Evolutionary conservation across 73 alveolate genomes (phyloP).

Genomic region (Durusdinium trenchii): DNA sequence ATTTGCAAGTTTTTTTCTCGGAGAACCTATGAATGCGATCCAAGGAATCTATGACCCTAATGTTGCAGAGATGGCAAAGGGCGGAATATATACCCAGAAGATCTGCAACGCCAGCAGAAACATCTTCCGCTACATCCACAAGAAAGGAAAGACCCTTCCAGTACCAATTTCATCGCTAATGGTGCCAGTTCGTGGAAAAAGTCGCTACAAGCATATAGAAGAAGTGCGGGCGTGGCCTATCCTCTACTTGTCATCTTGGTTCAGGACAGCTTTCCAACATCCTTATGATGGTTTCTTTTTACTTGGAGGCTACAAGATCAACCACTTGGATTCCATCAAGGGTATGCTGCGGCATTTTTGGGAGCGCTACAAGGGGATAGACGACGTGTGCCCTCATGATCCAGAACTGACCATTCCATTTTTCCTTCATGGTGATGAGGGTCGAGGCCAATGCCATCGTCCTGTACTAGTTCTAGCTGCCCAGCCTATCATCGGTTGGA

Average conservation of each 20-base stretch:
- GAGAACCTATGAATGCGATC: neutral
- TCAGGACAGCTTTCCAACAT: neutral
- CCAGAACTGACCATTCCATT: neutral
- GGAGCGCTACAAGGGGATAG: neutral
- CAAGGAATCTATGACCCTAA: conserved; percentile 13
- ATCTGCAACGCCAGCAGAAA: neutral
- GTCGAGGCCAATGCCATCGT: neutral
- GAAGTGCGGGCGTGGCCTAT: conserved; percentile 17
- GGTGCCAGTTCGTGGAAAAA: neutral
- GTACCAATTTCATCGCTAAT: neutral
- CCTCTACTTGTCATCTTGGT: neutral
- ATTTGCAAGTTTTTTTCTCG: neutral
- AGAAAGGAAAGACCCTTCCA: neutral
- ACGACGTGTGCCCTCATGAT: neutral
- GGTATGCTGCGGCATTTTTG: neutral
- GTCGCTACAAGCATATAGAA: neutral
- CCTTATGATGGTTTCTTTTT: neutral
- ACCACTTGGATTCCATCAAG: neutral
- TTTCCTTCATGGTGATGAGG: neutral
- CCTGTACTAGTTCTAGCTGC: neutral
- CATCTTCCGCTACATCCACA: neutral
- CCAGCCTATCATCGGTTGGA: neutral
- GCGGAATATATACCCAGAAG: neutral
- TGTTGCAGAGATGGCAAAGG: neutral
- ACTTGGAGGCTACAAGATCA: neutral